Evolutionary conservation across 306 rosid species (phyloP).

Genomic region (Begonia loranthoides): DNA sequence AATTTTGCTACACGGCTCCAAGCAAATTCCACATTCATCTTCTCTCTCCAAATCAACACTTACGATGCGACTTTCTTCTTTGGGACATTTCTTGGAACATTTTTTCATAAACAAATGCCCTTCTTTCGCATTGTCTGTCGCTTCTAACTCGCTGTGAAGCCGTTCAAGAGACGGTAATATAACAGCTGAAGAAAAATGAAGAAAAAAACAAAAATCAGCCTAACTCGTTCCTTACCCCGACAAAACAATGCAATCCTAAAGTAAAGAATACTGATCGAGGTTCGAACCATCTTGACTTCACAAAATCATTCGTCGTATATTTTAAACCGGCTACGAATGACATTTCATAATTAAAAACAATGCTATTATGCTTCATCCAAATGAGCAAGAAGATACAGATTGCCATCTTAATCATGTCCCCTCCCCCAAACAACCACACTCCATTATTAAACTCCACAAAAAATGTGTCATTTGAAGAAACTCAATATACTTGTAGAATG

Average conservation of each 20-base stretch:
- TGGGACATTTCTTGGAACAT: slow-evolving; percentile 23
- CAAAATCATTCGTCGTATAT: too few species aligned
- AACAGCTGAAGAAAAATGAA: slow-evolving; percentile 39
- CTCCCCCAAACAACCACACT: not conserved
- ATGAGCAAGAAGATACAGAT: too few species aligned
- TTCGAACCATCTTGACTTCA: too few species aligned
- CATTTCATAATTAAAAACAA: too few species aligned
- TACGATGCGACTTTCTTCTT: slow-evolving; percentile 15
- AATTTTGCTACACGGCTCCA: slow-evolving; percentile 91
- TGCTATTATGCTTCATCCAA: too few species aligned
- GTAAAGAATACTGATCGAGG: too few species aligned
- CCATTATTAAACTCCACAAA: too few species aligned
- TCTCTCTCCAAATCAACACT: slow-evolving; percentile 60
- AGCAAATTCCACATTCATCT: slow-evolving; percentile 94
- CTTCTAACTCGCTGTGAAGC: slow-evolving; percentile 57
- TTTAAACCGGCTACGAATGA: too few species aligned
- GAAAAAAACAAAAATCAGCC: not conserved
- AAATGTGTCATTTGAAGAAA: not conserved
- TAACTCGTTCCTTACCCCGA: too few species aligned
- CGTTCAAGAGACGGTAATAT: slow-evolving; percentile 80
- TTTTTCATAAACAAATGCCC: slow-evolving; percentile 23
- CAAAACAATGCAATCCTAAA: too few species aligned
- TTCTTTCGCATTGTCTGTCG: slow-evolving; percentile 30
- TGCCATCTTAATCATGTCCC: too few species aligned
- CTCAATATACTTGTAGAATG: not conserved